Evolutionary conservation across 192 early-diverging fungal genomes (phyloP).

Genomic region (Phlyctochytrium arcticum): DNA sequence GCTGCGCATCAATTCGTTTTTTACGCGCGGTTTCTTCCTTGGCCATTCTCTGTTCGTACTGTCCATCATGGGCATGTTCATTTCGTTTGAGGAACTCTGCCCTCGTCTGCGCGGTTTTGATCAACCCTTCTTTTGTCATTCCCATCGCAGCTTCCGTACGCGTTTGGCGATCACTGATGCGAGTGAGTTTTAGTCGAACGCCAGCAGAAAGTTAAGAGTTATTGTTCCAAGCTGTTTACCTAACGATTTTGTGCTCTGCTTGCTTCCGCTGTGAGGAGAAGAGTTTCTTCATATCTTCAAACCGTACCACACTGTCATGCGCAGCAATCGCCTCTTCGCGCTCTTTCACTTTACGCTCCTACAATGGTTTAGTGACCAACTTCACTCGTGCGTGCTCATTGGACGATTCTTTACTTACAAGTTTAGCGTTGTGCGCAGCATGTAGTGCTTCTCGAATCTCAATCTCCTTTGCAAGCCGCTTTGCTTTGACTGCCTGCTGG

Average conservation of each 20-base stretch:
- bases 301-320: too few species aligned
- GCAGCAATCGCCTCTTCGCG: neutral
- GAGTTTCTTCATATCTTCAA: slow-evolving; percentile 32
- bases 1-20: neutral
- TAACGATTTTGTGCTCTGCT: neutral
- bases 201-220: neutral
- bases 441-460: too few species aligned
- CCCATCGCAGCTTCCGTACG: neutral
- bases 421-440: too few species aligned
- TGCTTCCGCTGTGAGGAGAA: slow-evolving; percentile 27
- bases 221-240: neutral
- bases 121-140: slow-evolving; percentile 1
- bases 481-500: too few species aligned
- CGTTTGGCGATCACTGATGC: slow-evolving; percentile 3
- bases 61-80: slow-evolving; percentile 8
- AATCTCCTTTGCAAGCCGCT: neutral
- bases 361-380: too few species aligned
- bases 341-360: slow-evolving; percentile 6
- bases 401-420: too few species aligned
- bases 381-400: too few species aligned
- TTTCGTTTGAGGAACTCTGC: slow-evolving; percentile 1
- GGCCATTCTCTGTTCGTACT: slow-evolving; percentile 9
- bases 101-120: neutral
- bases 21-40: neutral
- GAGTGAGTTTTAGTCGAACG: neutral